Evolutionary conservation across 805 yeast genomes (phyloP).

Genomic region (Maudiozyma saulgeensis): DNA sequence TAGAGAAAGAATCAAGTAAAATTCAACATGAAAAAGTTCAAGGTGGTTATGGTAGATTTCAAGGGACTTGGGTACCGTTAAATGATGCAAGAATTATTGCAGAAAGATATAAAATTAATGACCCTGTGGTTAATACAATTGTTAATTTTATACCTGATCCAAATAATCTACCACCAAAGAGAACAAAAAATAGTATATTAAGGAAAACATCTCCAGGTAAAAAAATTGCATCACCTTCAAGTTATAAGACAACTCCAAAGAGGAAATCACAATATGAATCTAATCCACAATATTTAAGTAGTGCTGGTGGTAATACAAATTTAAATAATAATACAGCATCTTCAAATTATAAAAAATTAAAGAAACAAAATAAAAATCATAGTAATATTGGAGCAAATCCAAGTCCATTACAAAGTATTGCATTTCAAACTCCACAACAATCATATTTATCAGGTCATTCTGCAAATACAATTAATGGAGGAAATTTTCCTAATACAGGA

Average conservation of each 20-base stretch:
- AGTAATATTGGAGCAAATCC: slow-evolving; percentile 12
- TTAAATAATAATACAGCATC: background rate
- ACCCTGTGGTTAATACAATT: slow-evolving; percentile 41
- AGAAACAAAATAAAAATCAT: slow-evolving; percentile 5
- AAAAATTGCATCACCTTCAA: slow-evolving; percentile 28
- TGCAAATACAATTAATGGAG: background rate
- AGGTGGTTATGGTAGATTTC: slow-evolving; percentile 79
- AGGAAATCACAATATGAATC: slow-evolving; percentile 14
- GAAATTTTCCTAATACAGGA: background rate
- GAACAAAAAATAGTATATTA: slow-evolving; percentile 30
- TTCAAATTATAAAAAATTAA: slow-evolving; percentile 3
- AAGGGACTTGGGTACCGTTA: slow-evolving; percentile 80
- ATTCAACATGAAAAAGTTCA: slow-evolving; percentile 71
- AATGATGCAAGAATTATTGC: slow-evolving; percentile 53
- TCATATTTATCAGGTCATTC: slow-evolving; percentile 3
- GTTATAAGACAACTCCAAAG: slow-evolving; percentile 27
- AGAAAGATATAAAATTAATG: slow-evolving; percentile 41
- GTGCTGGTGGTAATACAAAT: background rate
- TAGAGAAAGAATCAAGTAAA: slow-evolving; percentile 65
- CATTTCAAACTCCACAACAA: slow-evolving; percentile 30
- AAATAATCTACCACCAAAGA: slow-evolving; percentile 35
- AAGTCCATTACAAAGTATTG: slow-evolving; percentile 27
- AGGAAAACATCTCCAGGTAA: slow-evolving; percentile 27
- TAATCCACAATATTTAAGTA: slow-evolving; percentile 1
- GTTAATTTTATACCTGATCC: slow-evolving; percentile 45